Base-by-base conservation (phyloP, 805 yeast species). In the Barnettozyma populi region DNA sequence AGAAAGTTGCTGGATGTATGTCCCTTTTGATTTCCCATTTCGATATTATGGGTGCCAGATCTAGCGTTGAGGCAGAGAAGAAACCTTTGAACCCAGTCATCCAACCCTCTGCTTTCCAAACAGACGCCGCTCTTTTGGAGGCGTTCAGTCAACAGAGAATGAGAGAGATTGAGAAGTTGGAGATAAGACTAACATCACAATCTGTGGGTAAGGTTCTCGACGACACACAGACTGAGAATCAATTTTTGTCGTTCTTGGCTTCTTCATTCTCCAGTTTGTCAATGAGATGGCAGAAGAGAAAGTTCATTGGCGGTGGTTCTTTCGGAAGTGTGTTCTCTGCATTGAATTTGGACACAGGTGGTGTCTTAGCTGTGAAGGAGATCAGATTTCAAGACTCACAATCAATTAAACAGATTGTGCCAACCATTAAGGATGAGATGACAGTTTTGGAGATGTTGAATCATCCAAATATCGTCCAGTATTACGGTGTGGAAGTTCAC, bases 1-100 rank as follows among this genome's bases (percentile, higher is more conserved):
- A 79, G 44, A 89, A 88, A 60, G 96, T 94, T 41, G 95, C 97
- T 1, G 86, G 95, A 1, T 90, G 97, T 67, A 88, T 94, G 90
- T 83, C 97, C 2, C 71, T 94, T 44, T 72, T 94, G 50, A 92
- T 94, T 52, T 88, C 97, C 0, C 98, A 94, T 68, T 94, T 94
- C 61, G 99, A 94, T 67, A 90, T 94, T 45, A 94, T 92, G 97
- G 98, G 98, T 43, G 97, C 97, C 0, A 76, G 98, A 59, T 86
- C 96, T 1, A 84, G 63, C 75, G 21, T 43, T 29, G 78, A 57
- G 47, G 52, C 78, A 63, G 67, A 75, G 70, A 81, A 79, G 45
- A 82, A 76, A 56, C 72, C 77, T 43, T 75, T 73, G 59, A 59
- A 53, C 41, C 65, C 60, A 48, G 60, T 60, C 44, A 69, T 53